Percentiles rank a stretch among this genome's conserved stretches.
These are phyloP conservation scores for Phytophthora macrochlamydospora DNA, from an alignment of 352 stramenopile genomes.

Conservation along the genomic window DNA sequence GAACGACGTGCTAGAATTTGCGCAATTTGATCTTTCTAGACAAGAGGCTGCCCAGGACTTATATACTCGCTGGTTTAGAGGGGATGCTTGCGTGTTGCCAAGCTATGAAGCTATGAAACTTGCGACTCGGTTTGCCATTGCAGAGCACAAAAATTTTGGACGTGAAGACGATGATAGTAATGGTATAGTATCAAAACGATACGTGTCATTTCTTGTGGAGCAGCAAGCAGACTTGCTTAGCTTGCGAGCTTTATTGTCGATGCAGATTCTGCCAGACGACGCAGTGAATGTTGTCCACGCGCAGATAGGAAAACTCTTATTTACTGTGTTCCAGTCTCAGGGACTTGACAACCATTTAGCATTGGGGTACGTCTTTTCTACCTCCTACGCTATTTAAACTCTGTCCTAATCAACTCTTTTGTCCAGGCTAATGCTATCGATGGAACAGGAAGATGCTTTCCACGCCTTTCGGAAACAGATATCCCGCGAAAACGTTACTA, in stretches of 20 bases:
- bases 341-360: slow-evolving; percentile 76
- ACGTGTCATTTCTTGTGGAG: slow-evolving; percentile 71
- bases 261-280: slow-evolving; percentile 63
- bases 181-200: slow-evolving; percentile 62
- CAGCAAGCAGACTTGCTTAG: slow-evolving; percentile 70
- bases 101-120: slow-evolving; percentile 60
- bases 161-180: slow-evolving; percentile 31
- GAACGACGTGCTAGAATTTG: slow-evolving; percentile 57
- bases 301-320: slow-evolving; percentile 64
- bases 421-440: slow-evolving; percentile 68
- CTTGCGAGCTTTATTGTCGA: slow-evolving; percentile 66
- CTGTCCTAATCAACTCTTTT: background rate
- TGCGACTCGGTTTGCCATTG: slow-evolving; percentile 62
- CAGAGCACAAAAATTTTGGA: slow-evolving; percentile 53
- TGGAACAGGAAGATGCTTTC: slow-evolving; percentile 80
- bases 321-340: slow-evolving; percentile 71
- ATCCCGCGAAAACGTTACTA: slow-evolving; percentile 78
- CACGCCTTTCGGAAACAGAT: slow-evolving; percentile 75
- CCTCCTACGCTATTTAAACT: background rate
- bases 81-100: slow-evolving; percentile 54
- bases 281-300: slow-evolving; percentile 45
- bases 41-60: slow-evolving; percentile 22
- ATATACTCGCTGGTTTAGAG: slow-evolving; percentile 67
- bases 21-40: slow-evolving; percentile 33
- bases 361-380: slow-evolving; percentile 42